Percentiles rank a stretch among this genome's conserved stretches.
Conservation (phyloP, 2,329 filamentous ascomycete species). For the Amylocarpus encephaloides region DNA sequence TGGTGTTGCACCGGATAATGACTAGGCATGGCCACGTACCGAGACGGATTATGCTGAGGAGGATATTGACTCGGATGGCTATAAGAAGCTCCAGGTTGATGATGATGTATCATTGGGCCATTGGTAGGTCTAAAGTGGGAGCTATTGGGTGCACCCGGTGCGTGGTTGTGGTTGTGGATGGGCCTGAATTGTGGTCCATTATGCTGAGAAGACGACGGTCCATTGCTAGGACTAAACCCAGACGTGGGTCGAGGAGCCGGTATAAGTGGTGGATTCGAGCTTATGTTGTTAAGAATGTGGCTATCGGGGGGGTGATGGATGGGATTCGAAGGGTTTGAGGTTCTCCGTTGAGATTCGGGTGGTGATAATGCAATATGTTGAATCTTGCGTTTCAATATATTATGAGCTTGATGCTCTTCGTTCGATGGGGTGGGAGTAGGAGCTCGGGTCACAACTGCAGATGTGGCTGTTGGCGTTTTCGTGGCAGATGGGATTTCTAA, state of each 20-base stretch:
- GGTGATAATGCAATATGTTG: not conserved
- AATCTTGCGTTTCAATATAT: not conserved
- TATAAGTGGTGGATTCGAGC: too few species aligned
- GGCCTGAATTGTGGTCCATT: not conserved
- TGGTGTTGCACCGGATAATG: too few species aligned
- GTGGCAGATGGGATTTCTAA: conserved; percentile 1
- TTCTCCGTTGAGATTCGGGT: not conserved
- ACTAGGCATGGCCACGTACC: too few species aligned
- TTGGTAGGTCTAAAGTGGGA: not conserved
- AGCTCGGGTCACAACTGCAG: not conserved
- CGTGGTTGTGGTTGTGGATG: not conserved
- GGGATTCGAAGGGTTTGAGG: too few species aligned
- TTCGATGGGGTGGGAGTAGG: not conserved
- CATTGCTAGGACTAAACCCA: too few species aligned
- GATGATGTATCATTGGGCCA: not conserved
- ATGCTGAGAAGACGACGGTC: too few species aligned
- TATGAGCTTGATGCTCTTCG: not conserved
- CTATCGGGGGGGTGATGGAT: too few species aligned
- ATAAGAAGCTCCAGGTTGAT: not conserved
- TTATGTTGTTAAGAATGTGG: too few species aligned
- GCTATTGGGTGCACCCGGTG: not conserved
- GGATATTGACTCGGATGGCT: not conserved
- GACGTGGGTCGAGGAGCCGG: too few species aligned
- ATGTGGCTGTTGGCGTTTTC: conserved; percentile 2
- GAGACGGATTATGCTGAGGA: not conserved